Percentiles rank a stretch among this genome's conserved stretches.
Conservation (phyloP, 208 protist species). For the Leishmania tarentolae region DNA sequence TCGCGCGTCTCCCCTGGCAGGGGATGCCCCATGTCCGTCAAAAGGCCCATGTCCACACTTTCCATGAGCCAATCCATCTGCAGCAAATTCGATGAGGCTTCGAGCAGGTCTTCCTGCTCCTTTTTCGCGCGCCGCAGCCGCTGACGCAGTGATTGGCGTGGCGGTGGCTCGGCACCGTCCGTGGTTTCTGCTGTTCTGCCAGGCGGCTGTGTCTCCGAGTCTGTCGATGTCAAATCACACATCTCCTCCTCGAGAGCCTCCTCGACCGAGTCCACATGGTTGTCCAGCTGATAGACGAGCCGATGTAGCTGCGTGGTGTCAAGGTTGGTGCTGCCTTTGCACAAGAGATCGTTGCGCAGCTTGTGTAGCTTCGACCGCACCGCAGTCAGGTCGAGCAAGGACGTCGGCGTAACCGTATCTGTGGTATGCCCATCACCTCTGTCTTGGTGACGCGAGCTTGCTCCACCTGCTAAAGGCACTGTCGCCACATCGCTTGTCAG, state of each 20-base stretch:
- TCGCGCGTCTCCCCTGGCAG: not conserved
- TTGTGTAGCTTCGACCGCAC: constrained; percentile 24
- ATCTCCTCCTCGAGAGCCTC: constrained; percentile 15
- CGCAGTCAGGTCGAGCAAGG: constrained; percentile 9
- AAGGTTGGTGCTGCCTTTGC: constrained; percentile 22
- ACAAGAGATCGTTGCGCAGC: constrained; percentile 15
- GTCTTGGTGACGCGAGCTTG: not conserved
- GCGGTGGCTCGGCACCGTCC: not conserved
- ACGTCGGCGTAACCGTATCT: not conserved
- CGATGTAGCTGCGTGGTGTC: constrained; percentile 7
- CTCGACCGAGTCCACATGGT: constrained; percentile 25
- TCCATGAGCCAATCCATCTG: constrained; percentile 64
- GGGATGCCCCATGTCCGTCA: constrained; percentile 24
- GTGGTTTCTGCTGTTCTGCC: not conserved
- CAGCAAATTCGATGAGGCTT: constrained; percentile 44
- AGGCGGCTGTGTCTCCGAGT: not conserved
- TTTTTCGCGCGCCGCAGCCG: constrained; percentile 3
- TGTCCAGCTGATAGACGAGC: constrained; percentile 26
- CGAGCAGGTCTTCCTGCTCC: constrained; percentile 15
- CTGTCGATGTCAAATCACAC: not conserved
- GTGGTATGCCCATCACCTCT: not conserved
- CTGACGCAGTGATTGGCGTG: constrained; percentile 11
- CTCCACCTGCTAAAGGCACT: not conserved
- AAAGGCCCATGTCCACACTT: constrained; percentile 45
- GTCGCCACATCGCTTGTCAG: not conserved